phyloP scores from a whole-genome alignment of 495 filamentous ascomycete species.

The Penicillium macrosclerotiorum region DNA sequence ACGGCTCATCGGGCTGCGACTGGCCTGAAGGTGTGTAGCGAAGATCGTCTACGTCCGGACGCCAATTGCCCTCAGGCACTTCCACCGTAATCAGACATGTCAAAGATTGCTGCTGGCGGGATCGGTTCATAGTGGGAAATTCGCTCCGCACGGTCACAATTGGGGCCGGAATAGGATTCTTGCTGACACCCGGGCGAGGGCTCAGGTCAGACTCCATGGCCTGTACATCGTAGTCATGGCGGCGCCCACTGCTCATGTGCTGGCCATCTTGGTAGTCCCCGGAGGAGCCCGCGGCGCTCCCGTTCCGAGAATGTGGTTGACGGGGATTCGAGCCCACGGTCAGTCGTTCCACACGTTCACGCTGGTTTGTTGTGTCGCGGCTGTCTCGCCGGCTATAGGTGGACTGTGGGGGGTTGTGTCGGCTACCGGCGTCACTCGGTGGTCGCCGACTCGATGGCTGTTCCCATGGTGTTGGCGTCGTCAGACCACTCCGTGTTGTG shows the following conservation, averaged over 20 bases:
- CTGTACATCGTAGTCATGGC: constrained; percentile 94
- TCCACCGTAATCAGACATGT: constrained; percentile 95
- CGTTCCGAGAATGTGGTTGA: constrained; percentile 63
- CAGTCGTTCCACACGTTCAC: constrained; percentile 60
- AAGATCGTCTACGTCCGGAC: constrained; percentile 79
- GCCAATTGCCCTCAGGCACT: constrained; percentile 91
- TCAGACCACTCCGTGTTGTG: constrained; percentile 47
- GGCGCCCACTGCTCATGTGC: constrained; percentile 48
- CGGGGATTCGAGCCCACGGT: constrained; percentile 41
- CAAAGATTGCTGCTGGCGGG: constrained; percentile 90
- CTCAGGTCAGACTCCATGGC: constrained; percentile 88
- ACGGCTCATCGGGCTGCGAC: constrained; percentile 51
- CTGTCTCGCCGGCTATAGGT: constrained; percentile 52
- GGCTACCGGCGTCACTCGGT: constrained; percentile 48
- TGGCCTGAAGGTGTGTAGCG: constrained; percentile 57
- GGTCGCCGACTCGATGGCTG: constrained; percentile 45
- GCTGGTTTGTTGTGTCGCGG: constrained; percentile 51
- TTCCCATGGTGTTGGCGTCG: constrained; percentile 62
- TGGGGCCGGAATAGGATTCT: constrained; percentile 89
- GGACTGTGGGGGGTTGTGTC: constrained; percentile 14
- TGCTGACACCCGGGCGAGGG: constrained; percentile 64
- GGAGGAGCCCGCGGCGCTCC: constrained; percentile 71
- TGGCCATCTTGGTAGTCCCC: constrained; percentile 71
- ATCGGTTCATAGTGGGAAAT: constrained; percentile 89
- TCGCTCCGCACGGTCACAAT: constrained; percentile 92